phyloP scores from a whole-genome alignment of 345 rosid species.

The Crucihimalaya himalaica region DNA sequence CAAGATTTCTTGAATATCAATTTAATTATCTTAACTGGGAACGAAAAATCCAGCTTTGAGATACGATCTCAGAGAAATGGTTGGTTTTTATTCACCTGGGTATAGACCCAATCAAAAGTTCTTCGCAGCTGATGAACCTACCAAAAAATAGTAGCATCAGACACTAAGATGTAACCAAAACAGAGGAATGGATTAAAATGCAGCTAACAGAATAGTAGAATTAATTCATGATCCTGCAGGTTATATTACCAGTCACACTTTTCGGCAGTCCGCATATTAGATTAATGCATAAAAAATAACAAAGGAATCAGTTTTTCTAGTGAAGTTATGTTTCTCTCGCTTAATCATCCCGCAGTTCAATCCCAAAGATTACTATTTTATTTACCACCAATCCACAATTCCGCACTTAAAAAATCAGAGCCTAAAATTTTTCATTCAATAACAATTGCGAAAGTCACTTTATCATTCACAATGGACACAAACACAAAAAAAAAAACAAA shows the following conservation, averaged over 20 bases:
- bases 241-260: not conserved
- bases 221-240: not conserved
- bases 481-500: not conserved
- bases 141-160: slow-evolving; percentile 46
- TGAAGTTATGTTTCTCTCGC: not conserved
- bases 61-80: not conserved
- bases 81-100: slow-evolving; percentile 53
- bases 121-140: slow-evolving; percentile 85
- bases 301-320: not conserved
- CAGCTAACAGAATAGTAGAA: not conserved
- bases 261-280: not conserved
- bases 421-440: not conserved
- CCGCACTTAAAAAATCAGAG: not conserved
- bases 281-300: not conserved
- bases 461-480: not conserved
- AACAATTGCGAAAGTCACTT: not conserved
- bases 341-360: not conserved
- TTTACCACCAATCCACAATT: not conserved
- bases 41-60: not conserved
- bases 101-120: slow-evolving; percentile 73
- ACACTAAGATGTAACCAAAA: slow-evolving; percentile 5
- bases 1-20: not conserved
- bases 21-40: not conserved
- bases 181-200: not conserved
- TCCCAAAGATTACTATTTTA: not conserved